These are phyloP conservation scores for Apophysomyces variabilis DNA, from an alignment of 371 early-diverging fungal genomes.

Conservation along the genomic window DNA sequence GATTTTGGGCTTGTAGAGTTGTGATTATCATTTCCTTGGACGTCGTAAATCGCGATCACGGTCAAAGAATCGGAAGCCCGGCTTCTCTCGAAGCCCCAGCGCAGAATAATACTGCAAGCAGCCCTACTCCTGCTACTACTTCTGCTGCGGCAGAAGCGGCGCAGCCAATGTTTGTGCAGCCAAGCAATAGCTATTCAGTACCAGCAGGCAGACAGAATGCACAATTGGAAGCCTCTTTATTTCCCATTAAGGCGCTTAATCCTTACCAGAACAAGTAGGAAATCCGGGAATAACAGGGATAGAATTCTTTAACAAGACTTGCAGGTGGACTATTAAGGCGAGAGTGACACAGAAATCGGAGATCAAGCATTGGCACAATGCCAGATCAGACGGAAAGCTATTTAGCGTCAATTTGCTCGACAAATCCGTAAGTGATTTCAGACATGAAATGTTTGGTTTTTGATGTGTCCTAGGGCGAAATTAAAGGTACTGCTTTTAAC, in stretches of 20 bases:
- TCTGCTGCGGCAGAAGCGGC: conserved; percentile 27
- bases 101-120: neutral
- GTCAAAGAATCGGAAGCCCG: conserved; percentile 51
- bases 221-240: conserved; percentile 41
- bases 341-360: conserved; percentile 85
- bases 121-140: conserved; percentile 11
- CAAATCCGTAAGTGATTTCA: conserved; percentile 61
- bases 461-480: conserved; percentile 72
- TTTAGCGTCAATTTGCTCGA: conserved; percentile 91
- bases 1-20: conserved; percentile 37
- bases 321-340: conserved; percentile 90
- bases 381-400: conserved; percentile 82
- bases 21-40: conserved; percentile 61
- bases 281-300: neutral
- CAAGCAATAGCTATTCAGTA: conserved; percentile 48
- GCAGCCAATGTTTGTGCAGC: conserved; percentile 31
- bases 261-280: conserved; percentile 79
- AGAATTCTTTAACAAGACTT: neutral
- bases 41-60: conserved; percentile 36
- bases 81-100: conserved; percentile 31
- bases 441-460: neutral
- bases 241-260: conserved; percentile 66
- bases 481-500: conserved; percentile 88
- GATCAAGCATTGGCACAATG: conserved; percentile 83
- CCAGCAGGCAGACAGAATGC: conserved; percentile 64